Evolutionary conservation across 768 basidiomycete genomes (phyloP).

Genomic region (Mycena galopus): DNA sequence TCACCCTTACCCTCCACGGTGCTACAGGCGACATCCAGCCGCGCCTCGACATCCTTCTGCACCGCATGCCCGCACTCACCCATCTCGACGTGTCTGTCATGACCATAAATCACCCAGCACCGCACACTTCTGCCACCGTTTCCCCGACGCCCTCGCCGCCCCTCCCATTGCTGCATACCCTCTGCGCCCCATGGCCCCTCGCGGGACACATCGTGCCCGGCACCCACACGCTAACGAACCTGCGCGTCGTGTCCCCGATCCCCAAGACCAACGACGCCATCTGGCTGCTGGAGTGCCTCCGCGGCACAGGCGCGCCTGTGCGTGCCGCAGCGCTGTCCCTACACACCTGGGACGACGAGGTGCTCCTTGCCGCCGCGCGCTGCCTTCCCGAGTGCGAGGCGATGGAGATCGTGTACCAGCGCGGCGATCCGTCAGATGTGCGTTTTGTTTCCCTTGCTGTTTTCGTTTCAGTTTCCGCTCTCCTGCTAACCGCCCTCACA

Average conservation of each 20-base stretch:
- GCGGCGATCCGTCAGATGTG: constrained; percentile 15
- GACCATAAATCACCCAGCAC: neutral
- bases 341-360: constrained; percentile 28
- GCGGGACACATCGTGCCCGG: constrained; percentile 5
- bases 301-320: neutral
- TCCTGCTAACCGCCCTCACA: neutral
- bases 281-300: constrained; percentile 21
- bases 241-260: constrained; percentile 8
- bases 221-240: constrained; percentile 10
- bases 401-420: constrained; percentile 24
- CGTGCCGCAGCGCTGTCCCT: constrained; percentile 5
- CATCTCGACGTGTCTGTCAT: constrained; percentile 10
- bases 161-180: constrained; percentile 13
- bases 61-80: constrained; percentile 6
- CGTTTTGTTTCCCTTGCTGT: neutral
- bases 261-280: constrained; percentile 11
- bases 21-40: constrained; percentile 21
- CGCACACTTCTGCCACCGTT: neutral
- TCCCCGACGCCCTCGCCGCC: neutral
- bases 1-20: constrained; percentile 4
- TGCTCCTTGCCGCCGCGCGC: constrained; percentile 25
- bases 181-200: constrained; percentile 27
- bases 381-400: constrained; percentile 19
- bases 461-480: neutral
- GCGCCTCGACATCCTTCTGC: constrained; percentile 19